phyloP scores from a whole-genome alignment of 345 rosid species.

The Camelina sativa region DNA sequence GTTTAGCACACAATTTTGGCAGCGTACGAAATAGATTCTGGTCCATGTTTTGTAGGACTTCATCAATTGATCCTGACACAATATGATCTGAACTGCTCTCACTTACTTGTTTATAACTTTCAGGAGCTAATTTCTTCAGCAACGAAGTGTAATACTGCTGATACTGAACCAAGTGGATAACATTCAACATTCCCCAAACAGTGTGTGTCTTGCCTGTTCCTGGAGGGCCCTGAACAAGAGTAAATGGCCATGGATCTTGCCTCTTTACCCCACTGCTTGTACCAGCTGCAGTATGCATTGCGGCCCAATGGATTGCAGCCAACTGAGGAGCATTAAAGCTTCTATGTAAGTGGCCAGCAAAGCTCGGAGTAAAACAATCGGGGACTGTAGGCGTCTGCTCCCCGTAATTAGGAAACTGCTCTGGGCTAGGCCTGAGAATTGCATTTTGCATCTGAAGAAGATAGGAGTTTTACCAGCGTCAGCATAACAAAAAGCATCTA shows the following conservation, averaged over 20 bases:
- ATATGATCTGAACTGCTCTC: conserved; percentile 73
- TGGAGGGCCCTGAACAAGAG: conserved; percentile 99
- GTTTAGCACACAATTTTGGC: conserved; percentile 95
- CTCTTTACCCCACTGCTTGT: conserved; percentile 83
- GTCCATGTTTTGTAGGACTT: conserved; percentile 99
- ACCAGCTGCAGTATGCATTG: conserved; percentile 99
- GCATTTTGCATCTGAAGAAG: conserved; percentile 88
- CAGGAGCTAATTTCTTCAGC: conserved; percentile 96
- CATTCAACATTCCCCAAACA: conserved; percentile 99
- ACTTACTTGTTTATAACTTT: conserved; percentile 85
- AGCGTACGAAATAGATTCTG: conserved; percentile 91
- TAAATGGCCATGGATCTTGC: conserved; percentile 99
- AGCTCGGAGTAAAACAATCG: conserved; percentile 90
- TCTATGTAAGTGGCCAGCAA: conserved; percentile 75
- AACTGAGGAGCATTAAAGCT: conserved; percentile 92
- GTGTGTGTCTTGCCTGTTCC: conserved; percentile 99
- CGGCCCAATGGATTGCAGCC: conserved; percentile 98
- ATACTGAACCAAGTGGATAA: conserved; percentile 97
- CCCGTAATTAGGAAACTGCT: conserved; percentile 92
- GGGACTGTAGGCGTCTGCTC: conserved; percentile 93
- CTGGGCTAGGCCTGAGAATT: conserved; percentile 87
- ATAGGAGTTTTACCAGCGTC: conserved; percentile 33
- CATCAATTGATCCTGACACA: conserved; percentile 88
- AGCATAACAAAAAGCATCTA: conserved; percentile 31
- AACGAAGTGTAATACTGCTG: conserved; percentile 96